Conservation (phyloP, 2,329 filamentous ascomycete species). For the Aschersonia sp. region DNA sequence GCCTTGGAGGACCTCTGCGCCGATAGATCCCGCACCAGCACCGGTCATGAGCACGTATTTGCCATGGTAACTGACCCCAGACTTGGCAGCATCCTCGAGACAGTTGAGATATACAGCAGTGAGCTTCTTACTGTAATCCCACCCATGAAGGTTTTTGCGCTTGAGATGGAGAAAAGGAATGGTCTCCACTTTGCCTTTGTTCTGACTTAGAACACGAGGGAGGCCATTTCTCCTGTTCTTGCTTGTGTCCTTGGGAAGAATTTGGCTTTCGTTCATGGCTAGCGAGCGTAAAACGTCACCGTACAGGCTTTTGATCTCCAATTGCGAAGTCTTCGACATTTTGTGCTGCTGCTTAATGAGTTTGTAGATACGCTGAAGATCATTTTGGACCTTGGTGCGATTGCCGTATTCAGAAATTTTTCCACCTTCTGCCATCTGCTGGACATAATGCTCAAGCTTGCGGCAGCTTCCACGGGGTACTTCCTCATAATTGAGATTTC, state of each 20-base stretch:
- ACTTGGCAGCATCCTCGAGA: constrained; percentile 73
- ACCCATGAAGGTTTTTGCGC: constrained; percentile 83
- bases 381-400: constrained; percentile 93
- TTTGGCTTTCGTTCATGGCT: constrained; percentile 96
- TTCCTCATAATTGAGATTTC: constrained; percentile 87
- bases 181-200: constrained; percentile 89
- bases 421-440: constrained; percentile 95
- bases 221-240: constrained; percentile 40
- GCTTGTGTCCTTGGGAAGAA: constrained; percentile 75
- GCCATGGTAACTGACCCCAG: constrained; percentile 81
- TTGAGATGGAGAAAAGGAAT: constrained; percentile 97
- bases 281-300: constrained; percentile 87
- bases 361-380: constrained; percentile 90
- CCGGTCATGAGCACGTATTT: constrained; percentile 98
- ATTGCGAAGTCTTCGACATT: constrained; percentile 86
- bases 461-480: constrained; percentile 75
- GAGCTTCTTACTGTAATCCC: constrained; percentile 99
- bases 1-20: constrained; percentile 90
- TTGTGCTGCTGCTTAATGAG: constrained; percentile 98
- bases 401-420: constrained; percentile 99
- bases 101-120: constrained; percentile 88
- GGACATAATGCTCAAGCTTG: constrained; percentile 96
- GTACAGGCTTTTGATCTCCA: constrained; percentile 93
- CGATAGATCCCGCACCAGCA: constrained; percentile 93
- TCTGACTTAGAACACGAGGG: constrained; percentile 37